Evolutionary conservation across 1,139 yeast species (phyloP).

Genomic region (Candida neerlandica): DNA sequence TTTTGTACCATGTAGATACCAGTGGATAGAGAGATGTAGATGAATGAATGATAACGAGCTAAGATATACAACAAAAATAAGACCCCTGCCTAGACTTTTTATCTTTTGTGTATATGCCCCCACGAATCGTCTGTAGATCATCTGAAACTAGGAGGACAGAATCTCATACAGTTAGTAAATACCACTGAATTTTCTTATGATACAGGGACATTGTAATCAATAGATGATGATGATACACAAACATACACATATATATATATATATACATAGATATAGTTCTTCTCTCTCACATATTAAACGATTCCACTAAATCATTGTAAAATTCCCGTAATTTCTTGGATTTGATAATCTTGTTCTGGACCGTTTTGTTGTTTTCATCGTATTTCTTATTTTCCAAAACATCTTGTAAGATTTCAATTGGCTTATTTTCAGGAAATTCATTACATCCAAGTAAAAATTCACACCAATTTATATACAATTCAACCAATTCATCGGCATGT

Average conservation of each 20-base stretch:
- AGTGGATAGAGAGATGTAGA: too few species aligned
- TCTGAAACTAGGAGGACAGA: too few species aligned
- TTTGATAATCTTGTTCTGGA: slow-evolving; percentile 62
- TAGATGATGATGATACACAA: not conserved
- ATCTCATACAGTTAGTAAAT: too few species aligned
- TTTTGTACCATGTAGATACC: too few species aligned
- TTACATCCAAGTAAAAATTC: slow-evolving; percentile 59
- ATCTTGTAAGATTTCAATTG: slow-evolving; percentile 53
- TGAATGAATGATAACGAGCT: too few species aligned
- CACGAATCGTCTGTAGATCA: too few species aligned
- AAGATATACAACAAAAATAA: too few species aligned
- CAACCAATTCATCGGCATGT: slow-evolving; percentile 63
- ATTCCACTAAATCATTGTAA: slow-evolving; percentile 74
- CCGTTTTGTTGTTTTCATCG: slow-evolving; percentile 47
- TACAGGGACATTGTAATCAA: not conserved
- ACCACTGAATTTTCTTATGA: not conserved
- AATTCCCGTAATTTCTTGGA: slow-evolving; percentile 71
- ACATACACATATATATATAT: not conserved
- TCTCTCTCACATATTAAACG: slow-evolving; percentile 42
- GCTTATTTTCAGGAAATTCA: slow-evolving; percentile 47
- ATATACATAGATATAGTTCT: too few species aligned
- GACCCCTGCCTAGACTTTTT: too few species aligned
- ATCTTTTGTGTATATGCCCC: too few species aligned
- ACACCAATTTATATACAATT: slow-evolving; percentile 73
- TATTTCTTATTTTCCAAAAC: slow-evolving; percentile 40